Base-by-base conservation (phyloP, 2,329 filamentous ascomycete species). In the Fusarium poae region DNA sequence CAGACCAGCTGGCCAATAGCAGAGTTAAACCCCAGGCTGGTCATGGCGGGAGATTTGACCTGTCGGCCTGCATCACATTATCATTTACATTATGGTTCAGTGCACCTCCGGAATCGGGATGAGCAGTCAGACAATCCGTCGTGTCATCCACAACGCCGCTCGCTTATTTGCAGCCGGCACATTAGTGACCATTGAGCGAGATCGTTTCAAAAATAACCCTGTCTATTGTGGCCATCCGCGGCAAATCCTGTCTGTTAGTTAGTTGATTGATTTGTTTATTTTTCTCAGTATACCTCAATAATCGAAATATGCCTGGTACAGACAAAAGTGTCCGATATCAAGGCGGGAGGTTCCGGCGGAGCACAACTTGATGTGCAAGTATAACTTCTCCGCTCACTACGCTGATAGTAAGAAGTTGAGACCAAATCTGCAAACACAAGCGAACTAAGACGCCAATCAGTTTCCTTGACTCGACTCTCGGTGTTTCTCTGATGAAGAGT, bases 81-180 rank as follows among this genome's bases (percentile, higher is more conserved):
- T 51, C 29, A 9, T 25, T 21, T 32, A 50, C 23, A 32, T 30
- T 32, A 23, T 29, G 29, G 27, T n/a, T 39, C 30, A 49, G 49
- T 57, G 57, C 65, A 50, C 56, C 56, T 71, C 67, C 64, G 59
- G 23, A 29, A 70, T 68, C 67, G 64, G 68, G 45, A 43, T 35
- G 48, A 37, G 32, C 21, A 39, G 18, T 39, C 30, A 50, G 23
- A 23, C 30, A 37, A 18, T 39, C 34, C 37, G 25, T n/a, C 32
- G 5, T 50, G 32, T 23, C 46, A 35, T 39, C 46, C 32, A 50
- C 32, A 50, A 39, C 23, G 20, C 32, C 23, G 25, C 32, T 50
- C 46, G 30, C 16, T 49, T 49, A 25, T 49, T 49, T 23, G 20
- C 21, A 35, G 30, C 30, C 30, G 18, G 21, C 46, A 49, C n/a